A percentile compares a stretch with the other conserved stretches of the same genome.
These are phyloP conservation scores for Termitomyces sp. DNA, from an alignment of 768 basidiomycete species.

Conservation along the genomic window DNA sequence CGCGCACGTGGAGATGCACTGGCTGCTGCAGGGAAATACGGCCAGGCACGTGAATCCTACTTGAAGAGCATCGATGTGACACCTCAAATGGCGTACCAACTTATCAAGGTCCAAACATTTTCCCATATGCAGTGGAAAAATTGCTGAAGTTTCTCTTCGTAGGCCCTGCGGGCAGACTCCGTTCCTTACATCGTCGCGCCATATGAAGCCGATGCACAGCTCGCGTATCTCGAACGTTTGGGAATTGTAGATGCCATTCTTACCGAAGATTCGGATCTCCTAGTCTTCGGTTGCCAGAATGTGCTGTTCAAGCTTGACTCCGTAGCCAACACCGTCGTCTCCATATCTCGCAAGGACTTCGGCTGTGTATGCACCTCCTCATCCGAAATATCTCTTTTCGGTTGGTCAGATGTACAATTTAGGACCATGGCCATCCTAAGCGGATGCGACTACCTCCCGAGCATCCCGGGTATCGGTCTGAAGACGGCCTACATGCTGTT, in stretches of 20 bases:
- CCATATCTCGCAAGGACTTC: constrained; percentile 66
- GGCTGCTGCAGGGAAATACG: constrained; percentile 69
- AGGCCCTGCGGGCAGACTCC: constrained; percentile 83
- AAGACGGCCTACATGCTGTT: constrained; percentile 88
- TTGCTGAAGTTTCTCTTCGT: constrained; percentile 7
- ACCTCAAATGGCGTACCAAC: constrained; percentile 94
- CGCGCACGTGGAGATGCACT: constrained; percentile 69
- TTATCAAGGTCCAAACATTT: constrained; percentile 73
- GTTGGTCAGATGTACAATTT: constrained; percentile 90
- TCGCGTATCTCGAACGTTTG: constrained; percentile 82
- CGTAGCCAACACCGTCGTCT: constrained; percentile 55
- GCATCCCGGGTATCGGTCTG: constrained; percentile 86
- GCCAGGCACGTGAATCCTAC: constrained; percentile 83
- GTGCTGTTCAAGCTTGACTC: constrained; percentile 93
- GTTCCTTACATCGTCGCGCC: constrained; percentile 91
- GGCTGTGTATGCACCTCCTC: constrained; percentile 44
- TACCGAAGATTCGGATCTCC: constrained; percentile 96
- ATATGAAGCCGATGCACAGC: constrained; percentile 97
- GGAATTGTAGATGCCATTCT: constrained; percentile 88
- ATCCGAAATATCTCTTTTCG: constrained; percentile 66
- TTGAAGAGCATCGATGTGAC: constrained; percentile 93
- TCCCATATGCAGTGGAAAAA: not conserved
- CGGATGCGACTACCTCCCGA: constrained; percentile 90
- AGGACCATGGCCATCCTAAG: constrained; percentile 90
- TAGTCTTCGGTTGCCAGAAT: constrained; percentile 92